Evolutionary conservation across 352 stramenopile species (phyloP), one percentile per base, ranked within the genome.

Genomic region (Pythium apleroticum): DNA sequence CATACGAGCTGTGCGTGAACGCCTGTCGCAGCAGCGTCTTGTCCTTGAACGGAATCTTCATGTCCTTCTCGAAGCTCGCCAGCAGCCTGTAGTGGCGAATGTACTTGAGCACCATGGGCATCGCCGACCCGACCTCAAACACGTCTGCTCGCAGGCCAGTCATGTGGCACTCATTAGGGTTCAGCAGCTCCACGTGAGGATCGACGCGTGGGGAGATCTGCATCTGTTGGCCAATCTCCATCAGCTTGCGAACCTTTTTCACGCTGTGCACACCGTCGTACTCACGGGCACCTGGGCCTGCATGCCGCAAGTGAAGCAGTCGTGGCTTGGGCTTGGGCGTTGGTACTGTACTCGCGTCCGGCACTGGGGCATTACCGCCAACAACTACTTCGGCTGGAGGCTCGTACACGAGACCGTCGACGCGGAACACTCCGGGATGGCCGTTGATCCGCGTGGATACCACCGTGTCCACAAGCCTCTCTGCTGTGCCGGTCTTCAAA

Each of bases 21-120:
- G 88, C 88, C 63, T 95, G 86, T 0, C 84, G 84, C 39, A 94
- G 66, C 39, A 96, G 69, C 17, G 86, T 74, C 67, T 90, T 93
- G 68, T 95, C 83, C 8, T 76, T 75, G 31, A 95, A 92, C 15
- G 54, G 69, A 10, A 95, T 57, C 5, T 73, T 77, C 78, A 93
- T 89, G 22, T 69, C 68, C 15, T 35, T 43, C 64, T 89, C 80
- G 57, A 96, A 94, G 43, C 72, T 86, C 20, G 74, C 69, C 4
- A 95, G 66, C 22, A 91, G 53, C 24, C 78, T 81, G 61, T 83
- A 91, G 60, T 96, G 78, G 12, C 85, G 83, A 28, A 96, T 69
- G 67, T 92, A 88, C 71, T 93, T 92, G 20, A 95, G 71, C 46
- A 93, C 73, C 84, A 96, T 90, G 19, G 88, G 86, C 80, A 96